A percentile compares a stretch with the other conserved stretches of the same genome.
These are phyloP conservation scores for Amaranthus cruentus DNA, from an alignment of 148 eudicot genomes.

Conservation along the genomic window DNA sequence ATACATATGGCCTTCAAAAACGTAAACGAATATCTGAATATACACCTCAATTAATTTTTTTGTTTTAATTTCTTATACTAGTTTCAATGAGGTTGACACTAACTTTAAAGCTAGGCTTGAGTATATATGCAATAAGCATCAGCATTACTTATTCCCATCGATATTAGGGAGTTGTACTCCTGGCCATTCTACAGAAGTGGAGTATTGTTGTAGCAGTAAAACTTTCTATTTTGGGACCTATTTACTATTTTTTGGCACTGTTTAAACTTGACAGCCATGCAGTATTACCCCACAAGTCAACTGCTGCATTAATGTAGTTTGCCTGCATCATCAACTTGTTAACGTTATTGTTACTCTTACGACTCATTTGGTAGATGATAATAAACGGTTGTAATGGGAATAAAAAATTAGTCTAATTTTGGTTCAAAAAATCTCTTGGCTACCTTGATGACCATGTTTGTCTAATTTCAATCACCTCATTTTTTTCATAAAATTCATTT, in stretches of 20 bases:
- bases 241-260: background rate
- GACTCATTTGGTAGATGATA: no score
- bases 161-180: background rate
- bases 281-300: slow-evolving; percentile 10
- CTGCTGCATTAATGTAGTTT: slow-evolving; percentile 10
- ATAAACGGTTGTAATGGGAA: no score
- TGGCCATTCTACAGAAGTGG: background rate
- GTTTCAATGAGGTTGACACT: slow-evolving; percentile 11
- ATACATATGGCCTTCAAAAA: no score
- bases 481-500: no score
- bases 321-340: background rate
- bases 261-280: slow-evolving; percentile 13
- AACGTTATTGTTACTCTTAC: slow-evolving; percentile 9
- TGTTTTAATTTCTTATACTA: background rate
- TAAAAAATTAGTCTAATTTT: no score
- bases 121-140: no score
- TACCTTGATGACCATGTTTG: no score
- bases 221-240: slow-evolving; percentile 11
- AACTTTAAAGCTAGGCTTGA: slow-evolving; percentile 2
- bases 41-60: background rate
- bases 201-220: slow-evolving; percentile 4
- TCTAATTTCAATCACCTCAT: no score
- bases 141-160: no score
- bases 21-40: no score
- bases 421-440: no score